Base-by-base conservation (phyloP, 2,329 filamentous ascomycete species). In the Cordyceps fumosorosea region DNA sequence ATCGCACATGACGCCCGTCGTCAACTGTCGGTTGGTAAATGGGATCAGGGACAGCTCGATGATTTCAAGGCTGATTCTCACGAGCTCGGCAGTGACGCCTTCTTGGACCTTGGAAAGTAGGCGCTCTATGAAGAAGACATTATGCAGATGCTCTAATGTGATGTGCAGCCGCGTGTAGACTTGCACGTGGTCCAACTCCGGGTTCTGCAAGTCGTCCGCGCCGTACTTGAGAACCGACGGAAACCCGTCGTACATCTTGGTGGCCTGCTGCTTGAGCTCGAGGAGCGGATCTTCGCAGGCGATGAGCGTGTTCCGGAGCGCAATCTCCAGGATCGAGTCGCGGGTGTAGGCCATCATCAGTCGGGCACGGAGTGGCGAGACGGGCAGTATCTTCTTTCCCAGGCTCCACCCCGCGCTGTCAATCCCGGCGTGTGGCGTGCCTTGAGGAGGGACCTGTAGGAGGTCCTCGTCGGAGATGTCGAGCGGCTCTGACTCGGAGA, bases 121-220 rank as follows among this genome's bases (percentile, higher is more conserved):
- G 22, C 84, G 75, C 65, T 86, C 80, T 34, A 86, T 73, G 29
- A 86, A 77, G 64, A 87, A 85, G 7, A 81, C 73, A 54, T 84
- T 85, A 51, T 84, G 80, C 0, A 84, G 72, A 53, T 82, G 78
- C 54, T 79, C 76, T 3, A 84, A 74, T 7, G 75, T 75, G 1
- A 81, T 70, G 3, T 83, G 70, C n/a, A 81, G 73, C 5, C 78
- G 71, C 22, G 74, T 71, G 58, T 80, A 79, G 2, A 81, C 61
- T 0, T 70, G 67, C 1, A 72, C 66, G 0, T 75, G 77, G 40
- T 77, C 72, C 8, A 76, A 71, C 53, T 80, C 72, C 1, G 79
- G 69, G 32, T 82, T 74, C 1, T 77, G 71, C 59, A 85, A 68
- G 66, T 85, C 83, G 0, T 83, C 70, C 0, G 81, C 81, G 10